A percentile compares a stretch with the other conserved stretches of the same genome.
phyloP scores from a whole-genome alignment of 371 early-diverging fungal species.

The Smittium culicis region DNA sequence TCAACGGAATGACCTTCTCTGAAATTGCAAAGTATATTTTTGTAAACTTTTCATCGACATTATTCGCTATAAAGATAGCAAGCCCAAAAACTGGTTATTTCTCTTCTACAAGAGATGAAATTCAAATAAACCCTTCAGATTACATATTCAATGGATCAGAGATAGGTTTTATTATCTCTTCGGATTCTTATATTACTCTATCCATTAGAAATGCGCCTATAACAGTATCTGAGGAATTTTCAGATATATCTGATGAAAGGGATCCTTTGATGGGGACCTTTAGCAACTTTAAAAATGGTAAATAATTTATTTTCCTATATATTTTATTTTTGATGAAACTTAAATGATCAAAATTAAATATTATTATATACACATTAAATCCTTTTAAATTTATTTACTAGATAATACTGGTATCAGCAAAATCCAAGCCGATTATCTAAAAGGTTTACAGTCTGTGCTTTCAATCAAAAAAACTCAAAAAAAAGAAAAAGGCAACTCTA shows the following conservation, averaged over 20 bases:
- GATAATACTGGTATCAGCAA: too few relatives aligned
- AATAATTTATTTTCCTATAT: too few relatives aligned
- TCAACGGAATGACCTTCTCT: slow-evolving; percentile 34
- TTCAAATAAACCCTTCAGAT: slow-evolving; percentile 41
- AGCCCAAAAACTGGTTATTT: slow-evolving; percentile 8
- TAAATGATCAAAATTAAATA: too few relatives aligned
- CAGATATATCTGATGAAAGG: neutral
- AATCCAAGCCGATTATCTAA: neutral
- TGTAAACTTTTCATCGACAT: slow-evolving; percentile 32
- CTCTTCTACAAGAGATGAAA: slow-evolving; percentile 18
- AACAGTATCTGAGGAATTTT: neutral
- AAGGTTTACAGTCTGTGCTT: neutral
- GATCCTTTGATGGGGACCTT: neutral
- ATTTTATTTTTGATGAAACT: too few relatives aligned
- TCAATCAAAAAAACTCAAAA: neutral
- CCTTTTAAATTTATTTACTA: too few relatives aligned
- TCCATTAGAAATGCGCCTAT: slow-evolving; percentile 6
- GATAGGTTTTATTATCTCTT: slow-evolving; percentile 41
- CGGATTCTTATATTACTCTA: slow-evolving; percentile 14
- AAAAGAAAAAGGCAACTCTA: neutral
- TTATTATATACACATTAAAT: too few relatives aligned
- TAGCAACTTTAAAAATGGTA: too few relatives aligned
- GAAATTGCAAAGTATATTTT: slow-evolving; percentile 37
- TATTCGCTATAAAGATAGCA: slow-evolving; percentile 35
- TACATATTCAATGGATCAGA: slow-evolving; percentile 43